Evolutionary conservation across 2,329 filamentous ascomycete species (phyloP), one percentile per base, ranked within the genome.

Genomic region (Hymenoscyphus repandus): DNA sequence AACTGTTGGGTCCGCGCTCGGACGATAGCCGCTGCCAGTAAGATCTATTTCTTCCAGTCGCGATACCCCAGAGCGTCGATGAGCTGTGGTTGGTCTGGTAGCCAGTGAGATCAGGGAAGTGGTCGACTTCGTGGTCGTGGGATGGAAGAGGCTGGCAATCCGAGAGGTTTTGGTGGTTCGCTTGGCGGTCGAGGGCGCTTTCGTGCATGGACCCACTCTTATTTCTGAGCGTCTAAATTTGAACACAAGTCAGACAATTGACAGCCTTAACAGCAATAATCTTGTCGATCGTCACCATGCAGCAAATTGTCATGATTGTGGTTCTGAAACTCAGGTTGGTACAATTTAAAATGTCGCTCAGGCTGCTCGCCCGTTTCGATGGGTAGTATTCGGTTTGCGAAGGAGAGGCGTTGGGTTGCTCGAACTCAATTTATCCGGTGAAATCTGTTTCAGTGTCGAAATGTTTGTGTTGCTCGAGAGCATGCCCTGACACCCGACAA

Each of bases 21-120:
- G 54, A 50, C 47, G 39, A 41, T 54, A 55, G 52, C 49, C 59
- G 59, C 60, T 52, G 58, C 53, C 53, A 55, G 58, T 59, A 45
- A 55, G 52, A 51, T 55, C 44, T 58, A 53, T 52, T 53, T 44
- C 45, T 45, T 37, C 44, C 45, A 9, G 17, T 48, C 20, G 45
- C 44, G 49, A 51, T 48, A 38, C 46, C 13, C 44, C 44, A 38
- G 22, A n/a, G n/a, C 17, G 15, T 9, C 12, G 20, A 38, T 39
- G 45, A 20, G 45, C 45, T 32, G 27, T 41, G 20, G 37, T 46
- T 34, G 37, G 15, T 6, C 36, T 42, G 27, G 22, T 22, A 6
- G 49, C 44, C 37, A 22, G 22, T 41, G 1, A 52, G 44, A 54
- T 53, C 52, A 36, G 49, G 15, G 31, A 17, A 18, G 38, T 40